These are phyloP conservation scores for Aspergillus taichungensis DNA, from an alignment of 495 filamentous ascomycete species.

Conservation along the genomic window DNA sequence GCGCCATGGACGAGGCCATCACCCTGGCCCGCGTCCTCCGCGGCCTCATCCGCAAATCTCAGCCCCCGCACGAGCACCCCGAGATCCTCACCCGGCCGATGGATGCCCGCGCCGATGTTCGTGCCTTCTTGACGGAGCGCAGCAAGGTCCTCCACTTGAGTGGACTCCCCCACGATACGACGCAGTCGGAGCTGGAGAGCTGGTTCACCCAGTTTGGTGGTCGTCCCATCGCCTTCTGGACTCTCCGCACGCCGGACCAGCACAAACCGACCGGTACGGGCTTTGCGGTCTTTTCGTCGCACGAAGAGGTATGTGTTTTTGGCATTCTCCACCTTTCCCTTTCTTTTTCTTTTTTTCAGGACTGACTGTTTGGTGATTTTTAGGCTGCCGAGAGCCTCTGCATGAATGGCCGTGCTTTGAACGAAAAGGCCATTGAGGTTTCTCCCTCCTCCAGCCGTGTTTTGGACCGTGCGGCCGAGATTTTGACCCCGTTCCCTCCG, in stretches of 20 bases:
- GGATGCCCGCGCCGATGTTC: slow-evolving; percentile 95
- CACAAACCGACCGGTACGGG: slow-evolving; percentile 97
- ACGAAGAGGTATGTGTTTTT: slow-evolving; percentile 77
- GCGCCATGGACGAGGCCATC: slow-evolving; percentile 95
- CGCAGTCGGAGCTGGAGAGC: slow-evolving; percentile 94
- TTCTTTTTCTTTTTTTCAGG: not conserved
- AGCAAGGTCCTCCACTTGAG: slow-evolving; percentile 98
- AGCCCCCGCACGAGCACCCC: slow-evolving; percentile 84
- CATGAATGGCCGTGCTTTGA: slow-evolving; percentile 97
- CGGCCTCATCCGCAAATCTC: slow-evolving; percentile 89
- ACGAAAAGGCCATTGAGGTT: slow-evolving; percentile 98
- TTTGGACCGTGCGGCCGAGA: slow-evolving; percentile 88
- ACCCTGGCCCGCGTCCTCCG: slow-evolving; percentile 87
- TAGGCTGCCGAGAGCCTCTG: slow-evolving; percentile 92
- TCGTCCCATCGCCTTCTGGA: slow-evolving; percentile 99
- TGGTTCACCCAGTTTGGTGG: slow-evolving; percentile 99
- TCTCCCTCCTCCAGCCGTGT: slow-evolving; percentile 93
- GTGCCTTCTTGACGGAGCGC: slow-evolving; percentile 86
- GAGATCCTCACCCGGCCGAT: slow-evolving; percentile 90
- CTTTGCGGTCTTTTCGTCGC: slow-evolving; percentile 96
- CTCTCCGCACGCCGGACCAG: slow-evolving; percentile 91
- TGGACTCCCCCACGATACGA: slow-evolving; percentile 93
- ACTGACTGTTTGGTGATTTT: slow-evolving; percentile 11
- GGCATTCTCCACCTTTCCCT: not conserved
- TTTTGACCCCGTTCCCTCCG: slow-evolving; percentile 91